Evolutionary conservation across 2,329 filamentous ascomycete species (phyloP), one percentile per base, ranked within the genome.

Genomic region (Calonectria hawksworthii): DNA sequence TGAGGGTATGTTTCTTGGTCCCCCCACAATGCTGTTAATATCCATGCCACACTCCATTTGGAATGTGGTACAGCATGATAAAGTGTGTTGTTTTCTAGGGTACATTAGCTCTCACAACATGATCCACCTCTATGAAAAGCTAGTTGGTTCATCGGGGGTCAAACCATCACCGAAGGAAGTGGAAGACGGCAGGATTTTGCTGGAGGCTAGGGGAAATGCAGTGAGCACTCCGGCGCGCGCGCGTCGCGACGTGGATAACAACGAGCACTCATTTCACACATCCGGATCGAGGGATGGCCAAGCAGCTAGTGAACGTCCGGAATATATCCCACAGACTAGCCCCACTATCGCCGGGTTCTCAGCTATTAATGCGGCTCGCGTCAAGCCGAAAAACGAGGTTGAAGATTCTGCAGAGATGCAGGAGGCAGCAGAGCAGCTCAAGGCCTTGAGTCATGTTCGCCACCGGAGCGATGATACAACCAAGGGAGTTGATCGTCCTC

Each of bases 401-500:
- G 91, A 93, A 79, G 92, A 93, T 72, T 92, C 92, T n/a, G 91
- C 90, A 11, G 92, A 93, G 83, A 93, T 93, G 91, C 91, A 93
- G 78, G 91, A 93, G 82, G 92, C 92, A 26, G 92, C 92, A 5
- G 92, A 93, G 80, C 92, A 93, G 82, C 86, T 93, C 8, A 93
- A 93, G 79, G 92, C 92, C 2, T 82, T 93, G 52, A 93, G 92
- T 77, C 91, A 93, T 79, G 89, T 93, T 68, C 88, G 91, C 3
- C 90, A 90, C 74, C 81, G 87, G 23, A 90, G 89, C 75, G 89
- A 89, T 71, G 89, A 90, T 56, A 77, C 82, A 2, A 52, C 72
- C 1, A 78, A 80, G 11, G 76, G 74, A 16, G 80, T 79, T 3
- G 81, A 81, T 54, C 79, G 85, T 16, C 80, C 80, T 36, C 84